phyloP scores from a whole-genome alignment of 768 basidiomycete species.

The Chalciporus sphaerocephalus region DNA sequence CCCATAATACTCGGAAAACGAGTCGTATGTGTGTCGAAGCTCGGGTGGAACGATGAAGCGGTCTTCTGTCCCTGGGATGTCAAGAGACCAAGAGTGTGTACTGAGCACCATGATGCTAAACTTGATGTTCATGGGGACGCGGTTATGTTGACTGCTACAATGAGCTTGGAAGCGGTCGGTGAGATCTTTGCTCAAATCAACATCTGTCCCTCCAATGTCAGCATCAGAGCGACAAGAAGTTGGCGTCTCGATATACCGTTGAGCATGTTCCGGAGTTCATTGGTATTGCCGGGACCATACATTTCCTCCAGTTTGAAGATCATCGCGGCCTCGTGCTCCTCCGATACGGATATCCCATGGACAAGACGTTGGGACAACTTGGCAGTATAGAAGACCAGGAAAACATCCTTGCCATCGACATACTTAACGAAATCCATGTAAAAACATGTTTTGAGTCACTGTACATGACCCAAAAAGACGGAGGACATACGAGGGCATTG shows the following conservation, averaged over 20 bases:
- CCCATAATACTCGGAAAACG: slow-evolving; percentile 91
- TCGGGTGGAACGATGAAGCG: slow-evolving; percentile 86
- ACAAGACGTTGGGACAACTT: slow-evolving; percentile 92
- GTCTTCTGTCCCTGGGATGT: slow-evolving; percentile 77
- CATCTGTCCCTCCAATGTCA: slow-evolving; percentile 51
- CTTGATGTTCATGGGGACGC: slow-evolving; percentile 82
- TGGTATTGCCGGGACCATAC: slow-evolving; percentile 95
- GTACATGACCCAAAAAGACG: too few relatives aligned
- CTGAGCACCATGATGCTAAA: slow-evolving; percentile 93
- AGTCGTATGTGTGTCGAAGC: slow-evolving; percentile 80
- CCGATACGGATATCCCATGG: slow-evolving; percentile 85
- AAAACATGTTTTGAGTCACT: too few relatives aligned
- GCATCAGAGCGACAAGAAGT: neutral
- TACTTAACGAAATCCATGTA: slow-evolving; percentile 99
- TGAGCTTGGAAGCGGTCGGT: slow-evolving; percentile 93
- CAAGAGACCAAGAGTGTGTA: slow-evolving; percentile 94
- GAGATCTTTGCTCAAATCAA: slow-evolving; percentile 91
- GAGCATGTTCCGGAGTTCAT: slow-evolving; percentile 96
- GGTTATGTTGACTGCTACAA: slow-evolving; percentile 84
- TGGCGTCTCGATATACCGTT: slow-evolving; percentile 54
- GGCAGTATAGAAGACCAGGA: slow-evolving; percentile 96
- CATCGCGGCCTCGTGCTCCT: slow-evolving; percentile 97
- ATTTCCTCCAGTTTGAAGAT: slow-evolving; percentile 96
- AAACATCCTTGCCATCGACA: slow-evolving; percentile 97
- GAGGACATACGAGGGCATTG: slow-evolving; percentile 84